Base-by-base conservation (phyloP, 2,329 filamentous ascomycete species). In the Talaromyces islandicus region DNA sequence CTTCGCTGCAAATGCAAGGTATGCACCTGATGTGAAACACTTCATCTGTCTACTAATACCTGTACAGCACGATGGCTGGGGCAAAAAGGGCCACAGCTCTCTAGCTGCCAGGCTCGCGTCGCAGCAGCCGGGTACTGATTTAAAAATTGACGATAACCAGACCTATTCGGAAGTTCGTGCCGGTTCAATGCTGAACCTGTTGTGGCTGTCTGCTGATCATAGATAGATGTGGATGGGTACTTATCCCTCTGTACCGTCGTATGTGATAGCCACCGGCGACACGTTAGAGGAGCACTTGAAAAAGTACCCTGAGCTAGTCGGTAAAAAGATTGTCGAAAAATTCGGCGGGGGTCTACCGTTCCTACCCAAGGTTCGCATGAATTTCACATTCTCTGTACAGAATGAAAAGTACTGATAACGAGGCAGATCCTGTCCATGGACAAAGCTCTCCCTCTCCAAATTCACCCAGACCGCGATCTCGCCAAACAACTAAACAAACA, bases 171-270 rank as follows among this genome's bases (percentile, higher is more conserved):
- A 88, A 69, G 82, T 84, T 60, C 24, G 62, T 55, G 27, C 25
- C 32, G 11, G 35, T 46, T 32, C 21, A 48, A 24, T 21, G 43
- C 11, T 46, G 9, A 7, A 14, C 9, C 27, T 32, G 25, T 3
- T 4, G 2, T 48, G 19, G 5, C 52, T 48, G 2, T 29, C 14
- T 57, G 54, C 29, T n/a, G 14, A 41, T 50, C 24, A 30, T 29
- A n/a, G 11, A 7, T 46, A 77, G 75, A 85, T 88, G 81, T 91
- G 88, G 88, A 88, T 91, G 78, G 88, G 88, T 4, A 90, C 89
- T 51, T 91, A 92, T 69, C 88, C 88, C 0, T 84, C 85, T 43
- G 82, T 88, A 27, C 88, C 88, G 0, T 88, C 86, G 1, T 83
- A 84, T 58, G 78, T 89, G 1, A 75, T 88, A 17, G 76, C 78